phyloP scores from a whole-genome alignment of 1,284 basidiomycete species.

The Ceratobasidium sp. region DNA sequence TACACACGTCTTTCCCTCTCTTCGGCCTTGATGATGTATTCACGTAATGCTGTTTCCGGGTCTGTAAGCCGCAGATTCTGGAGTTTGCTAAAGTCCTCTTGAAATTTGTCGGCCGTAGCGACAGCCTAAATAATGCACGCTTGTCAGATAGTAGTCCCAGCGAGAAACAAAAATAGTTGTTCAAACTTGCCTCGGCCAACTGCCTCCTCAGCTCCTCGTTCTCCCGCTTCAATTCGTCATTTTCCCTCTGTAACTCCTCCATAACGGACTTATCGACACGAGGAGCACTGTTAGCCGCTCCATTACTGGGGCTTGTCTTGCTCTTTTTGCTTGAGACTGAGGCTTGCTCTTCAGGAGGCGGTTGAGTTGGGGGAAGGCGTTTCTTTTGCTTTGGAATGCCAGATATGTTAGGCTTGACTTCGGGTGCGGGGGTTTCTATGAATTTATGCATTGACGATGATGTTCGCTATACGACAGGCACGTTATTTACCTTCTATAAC shows the following conservation, averaged over 20 bases:
- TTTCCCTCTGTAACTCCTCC: slow-evolving; percentile 16
- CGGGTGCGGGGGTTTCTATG: slow-evolving; percentile 24
- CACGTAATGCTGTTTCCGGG: slow-evolving; percentile 60
- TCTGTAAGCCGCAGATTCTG: slow-evolving; percentile 64
- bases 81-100: slow-evolving; percentile 56
- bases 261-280: slow-evolving; percentile 2
- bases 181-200: slow-evolving; percentile 39
- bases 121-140: slow-evolving; percentile 43
- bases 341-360: background rate
- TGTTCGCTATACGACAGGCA: background rate
- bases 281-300: background rate
- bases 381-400: slow-evolving; percentile 29
- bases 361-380: slow-evolving; percentile 6
- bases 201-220: slow-evolving; percentile 38
- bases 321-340: slow-evolving; percentile 11
- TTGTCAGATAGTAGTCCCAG: background rate
- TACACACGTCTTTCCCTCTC: slow-evolving; percentile 58
- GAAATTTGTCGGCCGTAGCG: slow-evolving; percentile 31
- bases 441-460: background rate
- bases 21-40: slow-evolving; percentile 57
- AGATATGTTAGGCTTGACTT: slow-evolving; percentile 7
- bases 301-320: slow-evolving; percentile 1
- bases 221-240: too few relatives aligned
- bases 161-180: slow-evolving; percentile 10
- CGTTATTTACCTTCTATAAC: slow-evolving; percentile 25